phyloP scores from a whole-genome alignment of 768 basidiomycete genomes.

The Phylloporus arenicola region DNA sequence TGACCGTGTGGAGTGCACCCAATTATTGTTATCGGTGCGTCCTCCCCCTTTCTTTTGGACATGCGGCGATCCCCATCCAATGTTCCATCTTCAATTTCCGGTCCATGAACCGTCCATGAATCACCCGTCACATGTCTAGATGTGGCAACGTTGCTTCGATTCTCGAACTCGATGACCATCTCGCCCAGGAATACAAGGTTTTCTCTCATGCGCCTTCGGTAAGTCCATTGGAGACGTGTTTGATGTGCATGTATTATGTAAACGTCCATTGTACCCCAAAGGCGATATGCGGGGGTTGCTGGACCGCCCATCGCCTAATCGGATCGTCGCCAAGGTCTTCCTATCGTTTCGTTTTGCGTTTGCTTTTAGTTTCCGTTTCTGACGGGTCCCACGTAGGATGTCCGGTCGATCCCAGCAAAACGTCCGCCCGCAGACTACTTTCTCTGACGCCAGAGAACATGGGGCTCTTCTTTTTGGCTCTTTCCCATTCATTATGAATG shows the following conservation, averaged over 20 bases:
- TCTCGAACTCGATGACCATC: conserved; percentile 87
- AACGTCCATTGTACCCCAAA: conserved; percentile 5
- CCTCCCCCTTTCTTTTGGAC: neutral
- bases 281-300: conserved; percentile 27
- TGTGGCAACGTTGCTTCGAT: conserved; percentile 97
- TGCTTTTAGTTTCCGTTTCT: neutral
- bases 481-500: neutral
- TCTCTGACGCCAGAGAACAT: conserved; percentile 37
- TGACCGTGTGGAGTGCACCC: conserved; percentile 97
- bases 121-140: conserved; percentile 33
- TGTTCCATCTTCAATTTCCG: conserved; percentile 25
- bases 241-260: neutral
- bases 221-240: conserved; percentile 27
- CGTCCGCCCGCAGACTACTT: conserved; percentile 87
- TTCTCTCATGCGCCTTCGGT: conserved; percentile 88
- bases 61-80: neutral
- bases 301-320: conserved; percentile 5
- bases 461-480: neutral
- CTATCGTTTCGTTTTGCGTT: neutral
- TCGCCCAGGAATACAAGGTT: conserved; percentile 93
- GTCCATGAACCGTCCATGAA: conserved; percentile 1
- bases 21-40: conserved; percentile 96
- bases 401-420: conserved; percentile 76
- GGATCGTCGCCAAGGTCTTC: neutral
- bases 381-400: conserved; percentile 47